Percentiles rank a stretch among this genome's conserved stretches.
Conservation (phyloP, 2,329 filamentous ascomycete species). For the Elsinoe ampelina region DNA sequence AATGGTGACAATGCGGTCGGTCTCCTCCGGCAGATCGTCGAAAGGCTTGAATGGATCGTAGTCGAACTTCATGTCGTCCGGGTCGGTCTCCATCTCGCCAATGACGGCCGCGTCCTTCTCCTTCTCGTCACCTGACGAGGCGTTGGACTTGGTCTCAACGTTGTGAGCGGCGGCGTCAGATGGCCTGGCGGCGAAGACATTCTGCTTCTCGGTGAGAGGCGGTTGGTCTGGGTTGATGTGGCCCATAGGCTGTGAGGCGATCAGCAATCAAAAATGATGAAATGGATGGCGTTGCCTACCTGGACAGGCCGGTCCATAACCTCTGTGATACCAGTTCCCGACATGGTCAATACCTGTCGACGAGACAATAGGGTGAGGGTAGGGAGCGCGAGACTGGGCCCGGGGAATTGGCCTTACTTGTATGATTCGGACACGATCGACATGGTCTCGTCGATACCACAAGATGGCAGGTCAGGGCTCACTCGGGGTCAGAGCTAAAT, state of each 20-base stretch:
- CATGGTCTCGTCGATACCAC: conserved; percentile 5
- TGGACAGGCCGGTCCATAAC: conserved; percentile 13
- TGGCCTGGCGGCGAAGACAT: conserved; percentile 25
- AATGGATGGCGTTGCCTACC: not conserved
- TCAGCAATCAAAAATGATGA: not conserved
- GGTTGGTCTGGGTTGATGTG: conserved; percentile 26
- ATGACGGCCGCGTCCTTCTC: conserved; percentile 23
- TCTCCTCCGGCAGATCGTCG: conserved; percentile 35
- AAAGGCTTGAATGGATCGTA: conserved; percentile 35
- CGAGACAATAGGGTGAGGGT: not conserved
- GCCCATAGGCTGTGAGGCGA: conserved; percentile 18
- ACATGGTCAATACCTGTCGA: conserved; percentile 11
- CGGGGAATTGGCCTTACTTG: conserved; percentile 2
- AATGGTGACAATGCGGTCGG: conserved; percentile 44
- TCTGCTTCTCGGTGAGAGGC: conserved; percentile 29
- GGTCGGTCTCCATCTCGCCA: conserved; percentile 23
- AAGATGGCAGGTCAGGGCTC: conserved; percentile 5
- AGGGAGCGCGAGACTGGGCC: not conserved
- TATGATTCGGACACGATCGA: conserved; percentile 7
- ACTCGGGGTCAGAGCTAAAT: conserved; percentile 5
- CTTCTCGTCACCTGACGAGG: conserved; percentile 19
- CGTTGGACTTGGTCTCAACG: conserved; percentile 14
- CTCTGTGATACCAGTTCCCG: conserved; percentile 14
- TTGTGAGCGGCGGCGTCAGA: conserved; percentile 9
- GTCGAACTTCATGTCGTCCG: conserved; percentile 23